A percentile compares a stretch with the other conserved stretches of the same genome.
Conservation (phyloP, 257 asterid genomes). For the Perilla frutescens region DNA sequence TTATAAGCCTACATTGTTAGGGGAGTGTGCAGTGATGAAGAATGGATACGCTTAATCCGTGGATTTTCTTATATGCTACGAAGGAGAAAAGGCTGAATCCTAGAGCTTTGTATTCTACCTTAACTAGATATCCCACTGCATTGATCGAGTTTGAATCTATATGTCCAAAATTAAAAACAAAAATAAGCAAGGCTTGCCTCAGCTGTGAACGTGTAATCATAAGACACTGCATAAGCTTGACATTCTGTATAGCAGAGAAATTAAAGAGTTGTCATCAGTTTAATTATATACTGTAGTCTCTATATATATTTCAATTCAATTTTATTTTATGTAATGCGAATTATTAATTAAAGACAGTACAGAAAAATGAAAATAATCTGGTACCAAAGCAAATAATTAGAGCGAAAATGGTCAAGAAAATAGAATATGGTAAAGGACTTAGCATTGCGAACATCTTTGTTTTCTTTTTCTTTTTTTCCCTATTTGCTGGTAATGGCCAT, state of each 20-base stretch:
- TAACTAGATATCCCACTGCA: too few species aligned
- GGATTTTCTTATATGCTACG: neutral
- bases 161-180: too few species aligned
- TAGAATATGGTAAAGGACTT: conserved; percentile 3
- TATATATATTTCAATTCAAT: too few species aligned
- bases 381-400: conserved; percentile 38
- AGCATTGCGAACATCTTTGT: conserved; percentile 17
- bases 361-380: neutral
- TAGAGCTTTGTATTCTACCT: too few species aligned
- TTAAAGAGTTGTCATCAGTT: neutral
- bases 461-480: neutral
- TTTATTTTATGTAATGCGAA: neutral
- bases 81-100: neutral
- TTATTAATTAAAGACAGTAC: neutral
- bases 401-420: conserved; percentile 17
- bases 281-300: too few species aligned
- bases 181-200: conserved; percentile 63
- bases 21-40: neutral
- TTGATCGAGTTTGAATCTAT: too few species aligned
- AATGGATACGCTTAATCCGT: neutral
- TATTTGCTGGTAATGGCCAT: neutral
- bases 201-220: conserved; percentile 50
- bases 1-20: neutral
- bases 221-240: conserved; percentile 48
- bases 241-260: conserved; percentile 34